Base-by-base conservation (phyloP, 2,329 filamentous ascomycete genomes). In the Stagonosporopsis tanaceti region DNA sequence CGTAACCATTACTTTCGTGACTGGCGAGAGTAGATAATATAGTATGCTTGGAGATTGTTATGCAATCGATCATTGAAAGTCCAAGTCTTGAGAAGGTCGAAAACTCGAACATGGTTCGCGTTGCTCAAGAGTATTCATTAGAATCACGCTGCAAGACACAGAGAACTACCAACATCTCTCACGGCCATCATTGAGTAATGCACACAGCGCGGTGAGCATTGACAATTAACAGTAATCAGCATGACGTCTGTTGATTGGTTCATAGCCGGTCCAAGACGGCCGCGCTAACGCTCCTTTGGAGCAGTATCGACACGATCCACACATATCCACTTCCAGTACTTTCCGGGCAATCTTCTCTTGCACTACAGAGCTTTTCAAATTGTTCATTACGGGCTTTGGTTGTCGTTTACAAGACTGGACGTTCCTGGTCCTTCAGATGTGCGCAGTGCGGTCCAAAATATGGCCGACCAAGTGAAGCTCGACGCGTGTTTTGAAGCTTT, bases 351-450 rank as follows among this genome's bases (percentile, higher is more conserved):
- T 25, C 30, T 35, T 25, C 14, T 32, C 32, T 24, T 11, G 17
- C 41, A 45, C 39, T 52, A 52, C 34, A 52, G 50, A 32, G 50
- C 3, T 52, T 52, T 42, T n/a, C 6, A 30, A 20, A 6, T n/a
- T 6, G 20, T 22, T 39, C 3, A 6, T 39, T 12, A 20, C n/a
- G 9, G 7, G 4, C 9, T 22, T 22, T 4, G 20, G 12, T 4
- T 39, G 11, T 4, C 37, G 17, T 9, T 22, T 5, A 22, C 12
- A 11, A 11, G 8, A 22, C 7, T 22, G 17, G 20, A 22, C 20
- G 37, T 22, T 22, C 9, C 6, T 17, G 34, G 5, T 9, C 17
- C 12, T 4, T 32, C 7, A 14, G 12, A 32, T 32, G 30, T 11
- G 30, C 12, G 1, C 8, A 11, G 12, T 11, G 8, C 30, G 8